phyloP scores from a whole-genome alignment of 768 basidiomycete species.

The Exidia glandulosa region DNA sequence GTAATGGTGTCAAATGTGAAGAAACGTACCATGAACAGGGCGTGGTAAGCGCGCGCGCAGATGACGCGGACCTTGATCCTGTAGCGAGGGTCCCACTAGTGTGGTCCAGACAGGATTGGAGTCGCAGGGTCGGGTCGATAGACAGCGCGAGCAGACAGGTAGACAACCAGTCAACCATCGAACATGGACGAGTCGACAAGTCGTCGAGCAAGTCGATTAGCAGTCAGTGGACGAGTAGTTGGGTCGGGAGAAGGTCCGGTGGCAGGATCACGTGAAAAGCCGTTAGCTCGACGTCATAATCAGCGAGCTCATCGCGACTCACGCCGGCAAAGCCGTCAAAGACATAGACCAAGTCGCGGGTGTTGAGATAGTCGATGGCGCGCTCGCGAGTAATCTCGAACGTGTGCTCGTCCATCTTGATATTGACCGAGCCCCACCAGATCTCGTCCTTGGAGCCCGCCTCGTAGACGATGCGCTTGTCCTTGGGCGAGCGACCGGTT shows the following conservation, averaged over 20 bases:
- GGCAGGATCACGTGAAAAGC: not conserved
- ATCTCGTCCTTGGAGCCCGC: slow-evolving; percentile 93
- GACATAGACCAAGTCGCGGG: slow-evolving; percentile 95
- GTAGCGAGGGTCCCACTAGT: slow-evolving; percentile 92
- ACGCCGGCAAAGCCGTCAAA: slow-evolving; percentile 90
- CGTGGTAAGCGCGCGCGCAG: slow-evolving; percentile 96
- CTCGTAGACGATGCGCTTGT: slow-evolving; percentile 99
- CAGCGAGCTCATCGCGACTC: slow-evolving; percentile 1
- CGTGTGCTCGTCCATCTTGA: slow-evolving; percentile 98
- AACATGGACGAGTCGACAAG: not conserved
- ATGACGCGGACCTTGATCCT: slow-evolving; percentile 99
- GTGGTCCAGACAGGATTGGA: slow-evolving; percentile 5
- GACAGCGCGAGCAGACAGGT: no score
- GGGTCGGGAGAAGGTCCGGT: not conserved
- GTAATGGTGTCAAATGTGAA: slow-evolving; percentile 2
- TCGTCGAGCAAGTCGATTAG: not conserved
- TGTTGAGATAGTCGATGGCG: slow-evolving; percentile 98
- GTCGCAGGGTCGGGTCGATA: not conserved
- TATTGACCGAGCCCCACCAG: slow-evolving; percentile 99
- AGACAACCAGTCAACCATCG: not conserved
- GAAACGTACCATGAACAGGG: slow-evolving; percentile 84
- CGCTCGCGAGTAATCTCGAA: slow-evolving; percentile 99
- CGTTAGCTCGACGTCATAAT: not conserved
- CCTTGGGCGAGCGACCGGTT: slow-evolving; percentile 94
- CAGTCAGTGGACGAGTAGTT: not conserved